Base-by-base conservation (phyloP, 2,329 filamentous ascomycete species). In the Rhexocercosporidium sp. region DNA sequence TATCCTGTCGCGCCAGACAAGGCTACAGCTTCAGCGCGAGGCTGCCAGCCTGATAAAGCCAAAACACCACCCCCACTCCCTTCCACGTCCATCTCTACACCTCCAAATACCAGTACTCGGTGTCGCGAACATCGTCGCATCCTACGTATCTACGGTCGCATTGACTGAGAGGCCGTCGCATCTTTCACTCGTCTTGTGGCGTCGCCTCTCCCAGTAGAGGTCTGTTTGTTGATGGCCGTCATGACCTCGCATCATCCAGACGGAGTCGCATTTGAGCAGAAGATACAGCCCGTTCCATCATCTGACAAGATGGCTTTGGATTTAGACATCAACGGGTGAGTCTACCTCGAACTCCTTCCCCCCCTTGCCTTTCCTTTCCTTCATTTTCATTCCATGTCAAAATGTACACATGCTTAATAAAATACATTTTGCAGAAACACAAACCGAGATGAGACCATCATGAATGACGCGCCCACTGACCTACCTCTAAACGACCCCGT, bases 291-390 rank as follows among this genome's bases (percentile, higher is more conserved):
- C 70, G 74, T 77, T 76, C 75, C 79, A 77, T 78, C 81, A 74
- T 78, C 80, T 75, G 82, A 83, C 74, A 81, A 81, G 72, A 85
- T 85, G 82, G 81, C 83, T 67, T 79, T 86, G 66, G 82, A 86
- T 74, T 77, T 80, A 68, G 81, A 84, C 53, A 80, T 85, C 74
- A 87, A 89, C 76, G 86, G 86, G 88, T 90, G 81, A 85, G 87
- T 86, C 75, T 76, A 71, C 74, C 74, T 76, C 73, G 73, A 66
- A 63, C 73, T 68, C 67, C 74, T 74, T 54, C 73, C 71, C 64
- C 69, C 64, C 67, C 71, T 66, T 72, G 74, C 62, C 47, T 68
- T 64, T 69, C 71, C 60, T 71, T 71, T 63, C 70, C 59, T 75
- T 73, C 68, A 46, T 71, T 75, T 74, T 62, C 29, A 6, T 37